Evolutionary conservation across 208 protist species (phyloP).

Genomic region (Leishmania lainsoni): DNA sequence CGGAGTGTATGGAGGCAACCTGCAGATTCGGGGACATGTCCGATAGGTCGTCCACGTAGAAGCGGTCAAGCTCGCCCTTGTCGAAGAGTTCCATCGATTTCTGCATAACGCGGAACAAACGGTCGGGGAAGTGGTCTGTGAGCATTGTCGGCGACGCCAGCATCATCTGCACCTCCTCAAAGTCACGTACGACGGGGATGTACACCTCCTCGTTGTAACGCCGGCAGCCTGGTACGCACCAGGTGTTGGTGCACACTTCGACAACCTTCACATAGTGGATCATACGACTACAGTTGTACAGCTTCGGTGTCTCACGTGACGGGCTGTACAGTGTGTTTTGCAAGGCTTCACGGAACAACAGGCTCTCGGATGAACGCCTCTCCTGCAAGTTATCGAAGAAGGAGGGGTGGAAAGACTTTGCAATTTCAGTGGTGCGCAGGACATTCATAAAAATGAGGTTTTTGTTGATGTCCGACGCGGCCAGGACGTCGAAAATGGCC

Average conservation of each 20-base stretch:
- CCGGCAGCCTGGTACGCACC: constrained; percentile 17
- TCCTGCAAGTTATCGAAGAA: constrained; percentile 1
- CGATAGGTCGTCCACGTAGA: constrained; percentile 43
- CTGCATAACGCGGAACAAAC: constrained; percentile 59
- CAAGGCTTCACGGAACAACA: constrained; percentile 42
- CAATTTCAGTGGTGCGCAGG: constrained; percentile 35
- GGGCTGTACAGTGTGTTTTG: constrained; percentile 27
- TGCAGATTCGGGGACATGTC: background rate
- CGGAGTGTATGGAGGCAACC: constrained; percentile 36
- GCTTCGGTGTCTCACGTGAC: constrained; percentile 19
- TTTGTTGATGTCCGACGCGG: constrained; percentile 61
- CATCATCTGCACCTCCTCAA: constrained; percentile 70
- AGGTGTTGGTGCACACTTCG: constrained; percentile 22
- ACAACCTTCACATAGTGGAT: constrained; percentile 79
- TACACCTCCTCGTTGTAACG: constrained; percentile 63
- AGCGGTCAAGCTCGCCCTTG: constrained; percentile 74
- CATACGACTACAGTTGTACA: constrained; percentile 69
- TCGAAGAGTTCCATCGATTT: constrained; percentile 42
- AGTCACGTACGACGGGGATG: constrained; percentile 55
- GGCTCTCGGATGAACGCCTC: constrained; percentile 31
- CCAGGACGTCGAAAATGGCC: constrained; percentile 72
- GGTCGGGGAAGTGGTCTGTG: constrained; percentile 87
- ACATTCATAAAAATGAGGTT: constrained; percentile 64
- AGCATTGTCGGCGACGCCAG: constrained; percentile 80
- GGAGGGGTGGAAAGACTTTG: constrained; percentile 30